Evolutionary conservation across 2,329 filamentous ascomycete genomes (phyloP).

Genomic region (Colletotrichum melonis): DNA sequence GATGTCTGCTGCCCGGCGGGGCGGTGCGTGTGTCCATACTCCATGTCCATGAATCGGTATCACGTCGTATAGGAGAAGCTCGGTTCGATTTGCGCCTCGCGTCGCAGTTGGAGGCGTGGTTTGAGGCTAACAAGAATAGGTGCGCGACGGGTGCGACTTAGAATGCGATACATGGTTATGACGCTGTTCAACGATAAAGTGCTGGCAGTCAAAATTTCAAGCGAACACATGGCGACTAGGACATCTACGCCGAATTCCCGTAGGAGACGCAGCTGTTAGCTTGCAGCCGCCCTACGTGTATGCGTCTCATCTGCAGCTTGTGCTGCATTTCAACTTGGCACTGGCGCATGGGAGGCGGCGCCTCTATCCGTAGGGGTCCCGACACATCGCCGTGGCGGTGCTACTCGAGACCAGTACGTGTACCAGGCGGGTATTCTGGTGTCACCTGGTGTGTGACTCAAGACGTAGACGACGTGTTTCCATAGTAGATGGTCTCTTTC

Average conservation of each 20-base stretch:
- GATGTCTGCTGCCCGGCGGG: slow-evolving; percentile 14
- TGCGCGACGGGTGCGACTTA: neutral
- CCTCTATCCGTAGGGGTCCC: slow-evolving; percentile 14
- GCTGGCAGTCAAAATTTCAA: neutral
- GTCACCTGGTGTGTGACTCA: slow-evolving; percentile 15
- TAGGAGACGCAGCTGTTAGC: slow-evolving; percentile 17
- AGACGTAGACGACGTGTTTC: neutral
- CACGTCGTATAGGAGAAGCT: neutral
- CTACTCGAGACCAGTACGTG: slow-evolving; percentile 6
- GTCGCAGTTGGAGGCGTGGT: slow-evolving; percentile 1
- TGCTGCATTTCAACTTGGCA: slow-evolving; percentile 11
- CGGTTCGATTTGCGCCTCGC: slow-evolving; percentile 6
- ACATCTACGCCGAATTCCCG: neutral
- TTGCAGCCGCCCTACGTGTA: slow-evolving; percentile 32
- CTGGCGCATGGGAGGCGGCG: slow-evolving; percentile 12
- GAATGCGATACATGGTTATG: neutral
- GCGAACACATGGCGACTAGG: slow-evolving; percentile 7
- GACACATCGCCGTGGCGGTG: slow-evolving; percentile 13
- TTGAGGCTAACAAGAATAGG: neutral
- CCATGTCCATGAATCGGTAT: neutral
- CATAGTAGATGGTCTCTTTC: neutral
- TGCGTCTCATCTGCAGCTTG: slow-evolving; percentile 32
- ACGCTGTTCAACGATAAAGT: neutral
- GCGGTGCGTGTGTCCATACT: slow-evolving; percentile 5
- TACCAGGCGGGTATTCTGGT: neutral